These are phyloP conservation scores for Thraustochytrium sp. DNA, from an alignment of 352 stramenopile species.

Conservation along the genomic window DNA sequence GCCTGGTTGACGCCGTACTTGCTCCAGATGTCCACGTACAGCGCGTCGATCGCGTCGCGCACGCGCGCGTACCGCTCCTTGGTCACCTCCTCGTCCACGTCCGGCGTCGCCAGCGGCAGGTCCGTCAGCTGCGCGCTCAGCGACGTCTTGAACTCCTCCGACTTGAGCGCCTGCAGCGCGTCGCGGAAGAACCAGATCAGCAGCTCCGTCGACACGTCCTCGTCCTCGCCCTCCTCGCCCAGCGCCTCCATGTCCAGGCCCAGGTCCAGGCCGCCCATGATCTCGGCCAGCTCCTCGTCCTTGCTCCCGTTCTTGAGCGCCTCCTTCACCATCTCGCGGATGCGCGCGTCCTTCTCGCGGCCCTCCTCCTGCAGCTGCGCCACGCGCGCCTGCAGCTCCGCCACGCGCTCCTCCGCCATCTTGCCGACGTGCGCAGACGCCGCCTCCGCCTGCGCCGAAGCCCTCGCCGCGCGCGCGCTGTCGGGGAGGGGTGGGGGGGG, in stretches of 20 bases:
- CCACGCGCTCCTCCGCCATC: no score
- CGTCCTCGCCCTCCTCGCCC: neutral
- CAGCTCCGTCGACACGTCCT: slow-evolving; percentile 4
- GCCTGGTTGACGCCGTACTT: slow-evolving; percentile 4
- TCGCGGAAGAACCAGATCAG: slow-evolving; percentile 18
- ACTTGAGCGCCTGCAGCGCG: neutral
- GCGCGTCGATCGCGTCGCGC: neutral
- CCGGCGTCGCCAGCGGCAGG: neutral
- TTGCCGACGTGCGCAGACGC: no score
- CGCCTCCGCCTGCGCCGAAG: no score
- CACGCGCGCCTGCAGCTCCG: neutral
- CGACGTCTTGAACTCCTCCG: neutral
- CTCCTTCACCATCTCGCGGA: neutral
- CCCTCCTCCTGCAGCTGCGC: slow-evolving; percentile 29
- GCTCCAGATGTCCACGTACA: slow-evolving; percentile 23
- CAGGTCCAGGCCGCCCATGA: neutral
- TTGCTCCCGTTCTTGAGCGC: neutral
- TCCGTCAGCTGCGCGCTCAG: neutral
- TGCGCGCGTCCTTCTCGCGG: neutral
- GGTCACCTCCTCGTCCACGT: slow-evolving; percentile 26
- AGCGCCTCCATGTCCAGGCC: neutral
- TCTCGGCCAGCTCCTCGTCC: neutral
- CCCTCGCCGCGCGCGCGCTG: no score
- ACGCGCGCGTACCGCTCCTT: slow-evolving; percentile 13
- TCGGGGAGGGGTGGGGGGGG: no score